Percentiles rank a stretch among this genome's conserved stretches.
These are phyloP conservation scores for Lodderomyces pseudojiufengensis DNA, from an alignment of 1,139 yeast genomes.

Conservation along the genomic window DNA sequence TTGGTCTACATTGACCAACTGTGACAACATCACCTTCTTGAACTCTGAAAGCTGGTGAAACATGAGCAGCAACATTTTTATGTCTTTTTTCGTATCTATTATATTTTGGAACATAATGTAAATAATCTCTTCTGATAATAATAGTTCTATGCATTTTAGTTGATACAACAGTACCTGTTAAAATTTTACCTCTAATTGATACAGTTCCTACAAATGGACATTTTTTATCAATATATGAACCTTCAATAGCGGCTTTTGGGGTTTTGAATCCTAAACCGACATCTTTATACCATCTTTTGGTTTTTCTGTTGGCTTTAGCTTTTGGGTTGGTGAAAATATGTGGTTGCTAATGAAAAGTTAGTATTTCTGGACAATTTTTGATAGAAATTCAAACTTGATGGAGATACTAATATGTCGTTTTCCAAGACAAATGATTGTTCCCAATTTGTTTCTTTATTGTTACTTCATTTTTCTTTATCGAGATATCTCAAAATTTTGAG, in stretches of 20 bases:
- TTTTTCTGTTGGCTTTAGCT: conserved; percentile 97
- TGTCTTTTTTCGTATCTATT: conserved; percentile 99
- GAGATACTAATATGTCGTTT: no score
- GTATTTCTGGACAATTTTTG: conserved; percentile 19
- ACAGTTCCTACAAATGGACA: conserved; percentile 98
- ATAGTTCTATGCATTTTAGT: conserved; percentile 99
- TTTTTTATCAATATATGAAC: conserved; percentile 99
- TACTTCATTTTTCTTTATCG: no score
- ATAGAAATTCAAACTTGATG: no score
- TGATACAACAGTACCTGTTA: conserved; percentile 98
- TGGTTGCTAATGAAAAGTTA: conserved; percentile 74
- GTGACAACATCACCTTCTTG: conserved; percentile 98
- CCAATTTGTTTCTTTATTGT: no score
- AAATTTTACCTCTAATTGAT: conserved; percentile 99
- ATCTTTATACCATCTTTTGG: conserved; percentile 99
- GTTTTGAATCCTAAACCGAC: conserved; percentile 99
- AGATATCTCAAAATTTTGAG: neutral
- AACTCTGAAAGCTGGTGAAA: conserved; percentile 99
- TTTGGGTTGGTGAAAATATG: conserved; percentile 99
- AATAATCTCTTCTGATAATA: conserved; percentile 99
- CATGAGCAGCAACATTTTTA: conserved; percentile 99
- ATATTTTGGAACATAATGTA: conserved; percentile 99
- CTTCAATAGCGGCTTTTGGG: conserved; percentile 98
- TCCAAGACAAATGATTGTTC: no score
- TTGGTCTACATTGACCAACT: conserved; percentile 99